Evolutionary conservation across 257 asterid genomes (phyloP).

Genomic region (Lycium ferocissimum): DNA sequence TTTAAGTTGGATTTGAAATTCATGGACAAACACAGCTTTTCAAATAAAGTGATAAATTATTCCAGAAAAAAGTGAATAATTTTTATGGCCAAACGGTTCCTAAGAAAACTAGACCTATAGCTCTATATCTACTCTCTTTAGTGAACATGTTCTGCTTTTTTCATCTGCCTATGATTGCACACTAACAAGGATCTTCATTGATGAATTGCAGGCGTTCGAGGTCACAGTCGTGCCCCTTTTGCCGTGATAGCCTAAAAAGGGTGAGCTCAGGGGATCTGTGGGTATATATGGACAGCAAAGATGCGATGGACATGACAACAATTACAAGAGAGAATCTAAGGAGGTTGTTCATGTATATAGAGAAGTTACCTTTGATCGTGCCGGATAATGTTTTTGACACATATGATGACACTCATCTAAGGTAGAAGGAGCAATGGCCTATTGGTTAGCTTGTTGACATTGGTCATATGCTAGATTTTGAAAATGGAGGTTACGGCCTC

Average conservation of each 20-base stretch:
- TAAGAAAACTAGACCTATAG: neutral
- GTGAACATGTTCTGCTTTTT: neutral
- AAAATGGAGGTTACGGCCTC: neutral
- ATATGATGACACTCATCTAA: conserved; percentile 78
- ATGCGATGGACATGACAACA: conserved; percentile 67
- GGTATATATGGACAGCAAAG: conserved; percentile 80
- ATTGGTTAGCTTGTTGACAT: neutral
- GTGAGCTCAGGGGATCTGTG: conserved; percentile 88
- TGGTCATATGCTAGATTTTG: neutral
- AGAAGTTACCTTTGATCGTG: conserved; percentile 75
- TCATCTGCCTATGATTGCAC: neutral
- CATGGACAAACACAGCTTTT: no score
- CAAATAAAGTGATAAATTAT: no score
- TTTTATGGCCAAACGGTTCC: no score
- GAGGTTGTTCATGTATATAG: conserved; percentile 87
- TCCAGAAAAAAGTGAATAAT: no score
- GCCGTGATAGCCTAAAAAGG: conserved; percentile 90
- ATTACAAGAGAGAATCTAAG: conserved; percentile 83
- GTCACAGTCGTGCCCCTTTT: conserved; percentile 95
- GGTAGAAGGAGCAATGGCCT: conserved; percentile 40
- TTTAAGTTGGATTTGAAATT: no score
- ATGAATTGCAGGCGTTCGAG: conserved; percentile 70
- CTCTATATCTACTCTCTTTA: neutral
- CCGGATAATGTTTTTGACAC: conserved; percentile 80
- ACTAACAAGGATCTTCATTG: neutral